phyloP scores from a whole-genome alignment of 2,329 filamentous ascomycete species.

The Elsinoe ampelina region DNA sequence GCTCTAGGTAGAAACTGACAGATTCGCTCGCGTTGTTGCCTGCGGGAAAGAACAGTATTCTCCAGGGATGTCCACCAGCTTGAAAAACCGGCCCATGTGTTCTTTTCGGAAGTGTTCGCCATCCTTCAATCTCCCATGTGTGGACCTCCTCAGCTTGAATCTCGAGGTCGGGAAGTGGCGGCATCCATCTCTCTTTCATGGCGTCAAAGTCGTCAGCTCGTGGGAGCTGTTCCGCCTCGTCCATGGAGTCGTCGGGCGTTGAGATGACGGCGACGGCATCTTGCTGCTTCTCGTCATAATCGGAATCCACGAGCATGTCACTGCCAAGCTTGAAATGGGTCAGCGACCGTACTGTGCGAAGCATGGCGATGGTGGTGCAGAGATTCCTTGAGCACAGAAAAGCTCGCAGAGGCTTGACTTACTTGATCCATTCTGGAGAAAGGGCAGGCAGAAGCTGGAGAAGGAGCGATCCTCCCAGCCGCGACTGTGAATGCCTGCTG shows the following conservation, averaged over 20 bases:
- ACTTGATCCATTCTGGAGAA: slow-evolving; percentile 11
- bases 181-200: slow-evolving; percentile 73
- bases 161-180: slow-evolving; percentile 68
- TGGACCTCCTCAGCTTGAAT: slow-evolving; percentile 64
- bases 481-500: not conserved
- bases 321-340: slow-evolving; percentile 43
- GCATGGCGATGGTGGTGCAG: not conserved
- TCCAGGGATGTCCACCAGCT: slow-evolving; percentile 83
- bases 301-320: slow-evolving; percentile 55
- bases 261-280: slow-evolving; percentile 51
- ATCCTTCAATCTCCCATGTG: slow-evolving; percentile 84
- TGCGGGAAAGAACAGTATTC: slow-evolving; percentile 87
- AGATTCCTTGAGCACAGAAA: too few species aligned
- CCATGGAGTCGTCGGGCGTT: slow-evolving; percentile 50
- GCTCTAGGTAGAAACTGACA: slow-evolving; percentile 91
- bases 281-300: slow-evolving; percentile 50
- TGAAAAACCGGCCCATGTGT: slow-evolving; percentile 83
- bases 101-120: slow-evolving; percentile 66
- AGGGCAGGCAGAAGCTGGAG: slow-evolving; percentile 11
- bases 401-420: not conserved
- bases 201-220: slow-evolving; percentile 61
- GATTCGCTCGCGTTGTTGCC: slow-evolving; percentile 84
- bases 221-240: slow-evolving; percentile 36
- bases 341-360: not conserved
- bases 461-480: slow-evolving; percentile 9